Evolutionary conservation across 495 filamentous ascomycete genomes (phyloP), one percentile per base, ranked within the genome.

Genomic region (Glonium stellatum): DNA sequence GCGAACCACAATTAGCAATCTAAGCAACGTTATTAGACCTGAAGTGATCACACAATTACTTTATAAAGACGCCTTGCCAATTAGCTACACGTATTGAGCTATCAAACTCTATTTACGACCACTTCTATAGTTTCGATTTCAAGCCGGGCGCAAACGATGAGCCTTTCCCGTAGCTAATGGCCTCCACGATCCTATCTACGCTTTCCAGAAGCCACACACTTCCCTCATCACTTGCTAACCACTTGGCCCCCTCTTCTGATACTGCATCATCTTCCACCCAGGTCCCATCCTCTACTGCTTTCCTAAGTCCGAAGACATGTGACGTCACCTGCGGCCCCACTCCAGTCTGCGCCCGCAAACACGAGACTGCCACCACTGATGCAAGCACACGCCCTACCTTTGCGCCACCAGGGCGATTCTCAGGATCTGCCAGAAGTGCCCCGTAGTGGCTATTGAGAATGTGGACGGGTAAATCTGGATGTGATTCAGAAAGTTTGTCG

Each of bases 401-500:
- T 1, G 64, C 60, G 1, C 23, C 42, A 12, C 23, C 23, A 11
- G 47, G 11, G 15, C 36, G 36, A 19, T 56, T 69, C 0, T 68
- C 64, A 0, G 87, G 86, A 64, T 90, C 84, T 0, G 84, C 77
- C 37, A 92, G 77, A 13, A 90, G 62, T 15, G 82, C 81, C 0
- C 86, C 84, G 67, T 92, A 92, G 58, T 90, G 81, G 58, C 75
- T 75, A 49, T 83, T 77, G 35, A 90, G 73, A 61, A 92, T 90
- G 57, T 84, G 79, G n/a, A 90, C 86, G 0, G 88, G 88, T 18
- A 92, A 70, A 65, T 92, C 88, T 0, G 88, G 86, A 63, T 92
- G 88, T 12, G 85, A 80, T 25, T 79, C 76, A 0, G 82, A 84
- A 0, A 92, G 77, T 67, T 84, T 87, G 5, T 76, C 68, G 53